phyloP scores from a whole-genome alignment of 2,329 filamentous ascomycete species.

The Aspergillus texensis region DNA sequence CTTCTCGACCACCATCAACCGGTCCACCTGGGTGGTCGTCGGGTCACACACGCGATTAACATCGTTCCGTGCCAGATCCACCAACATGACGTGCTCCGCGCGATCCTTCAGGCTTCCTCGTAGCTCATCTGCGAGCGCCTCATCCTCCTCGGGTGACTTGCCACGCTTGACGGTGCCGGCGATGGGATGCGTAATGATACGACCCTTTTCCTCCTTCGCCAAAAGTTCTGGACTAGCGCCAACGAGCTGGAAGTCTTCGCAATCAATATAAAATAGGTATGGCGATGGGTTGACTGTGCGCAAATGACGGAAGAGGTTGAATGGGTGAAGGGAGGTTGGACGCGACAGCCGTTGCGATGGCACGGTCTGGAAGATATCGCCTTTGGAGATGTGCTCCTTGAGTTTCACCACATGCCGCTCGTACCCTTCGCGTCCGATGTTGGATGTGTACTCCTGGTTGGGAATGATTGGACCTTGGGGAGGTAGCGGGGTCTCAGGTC shows the following conservation, averaged over 20 bases:
- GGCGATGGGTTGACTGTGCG: slow-evolving; percentile 97
- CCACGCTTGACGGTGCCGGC: slow-evolving; percentile 93
- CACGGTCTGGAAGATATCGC: slow-evolving; percentile 97
- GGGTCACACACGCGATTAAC: slow-evolving; percentile 95
- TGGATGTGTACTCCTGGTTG: slow-evolving; percentile 82
- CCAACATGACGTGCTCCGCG: slow-evolving; percentile 95
- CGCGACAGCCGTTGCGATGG: slow-evolving; percentile 91
- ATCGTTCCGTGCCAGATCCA: slow-evolving; percentile 94
- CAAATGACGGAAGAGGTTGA: slow-evolving; percentile 96
- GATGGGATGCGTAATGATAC: slow-evolving; percentile 95
- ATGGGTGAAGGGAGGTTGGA: slow-evolving; percentile 88
- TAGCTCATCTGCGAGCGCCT: slow-evolving; percentile 74
- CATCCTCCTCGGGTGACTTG: slow-evolving; percentile 77
- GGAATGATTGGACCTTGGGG: slow-evolving; percentile 72
- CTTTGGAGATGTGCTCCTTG: slow-evolving; percentile 86
- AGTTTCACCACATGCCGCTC: slow-evolving; percentile 82
- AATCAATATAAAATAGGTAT: slow-evolving; percentile 95
- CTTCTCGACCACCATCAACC: slow-evolving; percentile 89
- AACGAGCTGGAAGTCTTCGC: slow-evolving; percentile 88
- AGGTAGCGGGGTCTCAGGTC: slow-evolving; percentile 75
- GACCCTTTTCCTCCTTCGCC: slow-evolving; percentile 83
- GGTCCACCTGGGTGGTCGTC: slow-evolving; percentile 83
- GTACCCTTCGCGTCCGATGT: slow-evolving; percentile 87
- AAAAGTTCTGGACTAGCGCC: slow-evolving; percentile 93
- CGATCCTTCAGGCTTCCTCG: slow-evolving; percentile 84